Conservation (phyloP, 345 rosid genomes). For the Firmiana major region DNA sequence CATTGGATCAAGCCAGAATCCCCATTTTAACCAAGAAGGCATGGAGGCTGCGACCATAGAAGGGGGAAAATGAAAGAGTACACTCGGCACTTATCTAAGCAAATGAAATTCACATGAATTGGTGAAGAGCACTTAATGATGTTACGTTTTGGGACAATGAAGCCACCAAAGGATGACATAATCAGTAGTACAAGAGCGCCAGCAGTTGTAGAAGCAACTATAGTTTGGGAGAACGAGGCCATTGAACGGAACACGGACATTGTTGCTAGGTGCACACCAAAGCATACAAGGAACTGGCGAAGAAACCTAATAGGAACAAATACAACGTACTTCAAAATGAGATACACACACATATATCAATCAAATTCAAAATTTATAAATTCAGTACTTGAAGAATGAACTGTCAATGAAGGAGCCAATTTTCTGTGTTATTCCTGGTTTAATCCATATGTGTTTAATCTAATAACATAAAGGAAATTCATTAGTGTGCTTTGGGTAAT, state of each 20-base stretch:
- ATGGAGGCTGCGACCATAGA: slow-evolving; percentile 46
- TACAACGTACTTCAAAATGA: neutral
- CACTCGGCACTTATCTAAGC: neutral
- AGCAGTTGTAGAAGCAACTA: slow-evolving; percentile 43
- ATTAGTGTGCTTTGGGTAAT: neutral
- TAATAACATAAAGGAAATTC: neutral
- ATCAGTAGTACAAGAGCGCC: slow-evolving; percentile 41
- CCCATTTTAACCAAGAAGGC: slow-evolving; percentile 80
- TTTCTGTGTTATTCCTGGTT: neutral
- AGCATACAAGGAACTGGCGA: slow-evolving; percentile 53
- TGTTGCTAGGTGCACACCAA: slow-evolving; percentile 54
- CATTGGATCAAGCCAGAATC: slow-evolving; percentile 72
- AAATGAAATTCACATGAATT: neutral
- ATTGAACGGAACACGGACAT: slow-evolving; percentile 67
- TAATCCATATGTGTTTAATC: neutral
- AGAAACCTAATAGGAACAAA: slow-evolving; percentile 48
- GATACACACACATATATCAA: neutral
- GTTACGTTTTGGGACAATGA: slow-evolving; percentile 57
- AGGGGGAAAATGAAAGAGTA: neutral
- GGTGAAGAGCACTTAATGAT: neutral
- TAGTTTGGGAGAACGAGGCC: slow-evolving; percentile 59
- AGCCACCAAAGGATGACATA: slow-evolving; percentile 54
- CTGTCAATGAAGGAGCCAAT: neutral
- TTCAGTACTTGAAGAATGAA: neutral
- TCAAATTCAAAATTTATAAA: neutral